Evolutionary conservation across 1,284 basidiomycete species (phyloP).

Genomic region (Ustilago cynodontis): DNA sequence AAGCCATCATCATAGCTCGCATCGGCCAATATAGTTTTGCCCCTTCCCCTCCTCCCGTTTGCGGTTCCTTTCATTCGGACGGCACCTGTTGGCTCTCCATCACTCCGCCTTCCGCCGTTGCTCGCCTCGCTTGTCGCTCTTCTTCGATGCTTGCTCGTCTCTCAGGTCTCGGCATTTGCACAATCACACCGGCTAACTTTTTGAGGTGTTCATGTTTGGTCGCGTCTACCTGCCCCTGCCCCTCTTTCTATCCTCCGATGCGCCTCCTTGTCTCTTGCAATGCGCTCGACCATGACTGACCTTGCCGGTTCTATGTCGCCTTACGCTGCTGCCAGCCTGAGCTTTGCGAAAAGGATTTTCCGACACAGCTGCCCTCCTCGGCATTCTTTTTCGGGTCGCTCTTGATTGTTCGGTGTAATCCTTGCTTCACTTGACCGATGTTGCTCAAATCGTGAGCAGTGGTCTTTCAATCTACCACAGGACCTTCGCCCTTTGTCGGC

Average conservation of each 20-base stretch:
- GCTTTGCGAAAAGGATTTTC: neutral
- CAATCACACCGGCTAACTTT: slow-evolving; percentile 6
- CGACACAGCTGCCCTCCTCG: neutral
- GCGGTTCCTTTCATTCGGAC: neutral
- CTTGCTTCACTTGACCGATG: neutral
- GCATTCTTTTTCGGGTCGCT: neutral
- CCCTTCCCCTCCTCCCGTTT: neutral
- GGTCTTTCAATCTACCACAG: slow-evolving; percentile 3
- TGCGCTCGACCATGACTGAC: neutral
- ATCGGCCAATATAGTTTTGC: slow-evolving; percentile 8
- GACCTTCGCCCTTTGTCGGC: neutral
- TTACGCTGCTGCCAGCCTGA: neutral
- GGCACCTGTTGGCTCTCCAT: no score
- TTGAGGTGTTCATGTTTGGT: neutral
- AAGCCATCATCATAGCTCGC: slow-evolving; percentile 12
- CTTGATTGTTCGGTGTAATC: no score
- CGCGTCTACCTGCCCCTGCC: neutral
- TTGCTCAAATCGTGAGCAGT: neutral
- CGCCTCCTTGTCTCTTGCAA: neutral
- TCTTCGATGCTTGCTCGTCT: neutral
- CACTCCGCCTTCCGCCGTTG: slow-evolving; percentile 15
- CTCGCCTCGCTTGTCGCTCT: neutral
- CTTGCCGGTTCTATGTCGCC: neutral
- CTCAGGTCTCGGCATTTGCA: neutral
- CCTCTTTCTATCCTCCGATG: neutral